A percentile compares a stretch with the other conserved stretches of the same genome.
Conservation (phyloP, 2,329 filamentous ascomycete species). For the Penicillium corylophilum region DNA sequence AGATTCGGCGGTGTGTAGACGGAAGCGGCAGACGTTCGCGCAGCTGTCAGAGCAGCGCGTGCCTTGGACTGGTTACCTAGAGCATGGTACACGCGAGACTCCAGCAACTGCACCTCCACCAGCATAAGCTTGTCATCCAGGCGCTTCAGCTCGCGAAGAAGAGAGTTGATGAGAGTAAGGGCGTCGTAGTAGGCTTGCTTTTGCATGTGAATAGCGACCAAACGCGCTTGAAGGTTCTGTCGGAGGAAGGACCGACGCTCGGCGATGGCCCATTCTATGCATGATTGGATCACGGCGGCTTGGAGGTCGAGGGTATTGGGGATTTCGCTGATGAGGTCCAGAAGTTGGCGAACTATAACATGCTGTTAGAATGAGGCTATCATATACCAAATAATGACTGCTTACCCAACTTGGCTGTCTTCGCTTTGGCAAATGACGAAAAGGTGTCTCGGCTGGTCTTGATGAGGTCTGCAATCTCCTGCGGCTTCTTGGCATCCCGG, state of each 20-base stretch:
- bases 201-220: conserved; percentile 91
- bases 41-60: conserved; percentile 88
- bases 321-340: conserved; percentile 91
- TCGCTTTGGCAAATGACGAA: conserved; percentile 96
- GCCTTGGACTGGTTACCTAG: conserved; percentile 96
- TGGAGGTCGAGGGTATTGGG: conserved; percentile 94
- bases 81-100: conserved; percentile 96
- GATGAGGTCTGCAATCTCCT: conserved; percentile 86
- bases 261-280: conserved; percentile 97
- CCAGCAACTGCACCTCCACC: conserved; percentile 95
- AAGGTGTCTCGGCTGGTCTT: conserved; percentile 86
- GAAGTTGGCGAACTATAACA: conserved; percentile 79
- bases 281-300: conserved; percentile 93
- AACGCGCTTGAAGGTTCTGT: conserved; percentile 94
- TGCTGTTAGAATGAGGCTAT: conserved; percentile 2
- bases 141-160: conserved; percentile 94
- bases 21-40: conserved; percentile 90
- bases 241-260: conserved; percentile 94
- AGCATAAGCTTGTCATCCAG: conserved; percentile 97
- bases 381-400: neutral
- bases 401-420: conserved; percentile 95
- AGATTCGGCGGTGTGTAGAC: conserved; percentile 95
- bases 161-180: conserved; percentile 91
- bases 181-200: conserved; percentile 98
- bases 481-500: conserved; percentile 72